A percentile compares a stretch with the other conserved stretches of the same genome.
Evolutionary conservation across 176 grass and related monocot species (phyloP).

Genomic region (Aegilops sharonensis): DNA sequence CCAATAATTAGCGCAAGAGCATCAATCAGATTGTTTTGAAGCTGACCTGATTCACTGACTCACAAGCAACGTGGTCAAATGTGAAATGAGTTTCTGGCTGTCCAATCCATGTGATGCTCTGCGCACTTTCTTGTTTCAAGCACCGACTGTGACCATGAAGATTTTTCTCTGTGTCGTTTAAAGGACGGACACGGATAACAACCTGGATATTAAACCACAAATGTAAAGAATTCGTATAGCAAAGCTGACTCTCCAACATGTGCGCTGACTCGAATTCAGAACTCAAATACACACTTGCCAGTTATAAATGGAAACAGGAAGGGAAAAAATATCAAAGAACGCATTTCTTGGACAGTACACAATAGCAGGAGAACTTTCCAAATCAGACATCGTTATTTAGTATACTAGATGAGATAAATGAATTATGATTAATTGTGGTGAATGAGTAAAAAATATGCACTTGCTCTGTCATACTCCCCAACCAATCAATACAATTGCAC

Average conservation of each 20-base stretch:
- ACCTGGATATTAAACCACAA: conserved; percentile 48
- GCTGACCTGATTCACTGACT: conserved; percentile 86
- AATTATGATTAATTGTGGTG: background rate
- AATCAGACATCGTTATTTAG: background rate
- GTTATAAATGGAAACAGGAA: background rate
- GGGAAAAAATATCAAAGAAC: background rate
- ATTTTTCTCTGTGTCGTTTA: conserved; percentile 64
- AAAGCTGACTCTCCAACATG: background rate
- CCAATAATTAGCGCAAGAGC: background rate
- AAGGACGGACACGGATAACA: conserved; percentile 81
- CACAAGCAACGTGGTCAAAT: conserved; percentile 94
- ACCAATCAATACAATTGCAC: background rate
- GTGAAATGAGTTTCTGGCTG: conserved; percentile 73
- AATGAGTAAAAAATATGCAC: background rate
- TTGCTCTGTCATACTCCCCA: background rate
- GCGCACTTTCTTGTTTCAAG: conserved; percentile 80
- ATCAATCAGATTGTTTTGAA: conserved; percentile 15
- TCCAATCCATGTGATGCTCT: conserved; percentile 87
- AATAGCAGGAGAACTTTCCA: background rate
- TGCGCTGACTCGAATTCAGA: background rate
- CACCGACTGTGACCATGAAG: conserved; percentile 63
- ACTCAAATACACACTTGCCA: background rate
- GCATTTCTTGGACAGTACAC: background rate
- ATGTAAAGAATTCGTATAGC: conserved; percentile 20
- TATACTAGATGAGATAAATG: background rate